Percentiles rank a stretch among this genome's conserved stretches.
Evolutionary conservation across 768 basidiomycete species (phyloP).

Genomic region (Hortiboletus flavorubellus): DNA sequence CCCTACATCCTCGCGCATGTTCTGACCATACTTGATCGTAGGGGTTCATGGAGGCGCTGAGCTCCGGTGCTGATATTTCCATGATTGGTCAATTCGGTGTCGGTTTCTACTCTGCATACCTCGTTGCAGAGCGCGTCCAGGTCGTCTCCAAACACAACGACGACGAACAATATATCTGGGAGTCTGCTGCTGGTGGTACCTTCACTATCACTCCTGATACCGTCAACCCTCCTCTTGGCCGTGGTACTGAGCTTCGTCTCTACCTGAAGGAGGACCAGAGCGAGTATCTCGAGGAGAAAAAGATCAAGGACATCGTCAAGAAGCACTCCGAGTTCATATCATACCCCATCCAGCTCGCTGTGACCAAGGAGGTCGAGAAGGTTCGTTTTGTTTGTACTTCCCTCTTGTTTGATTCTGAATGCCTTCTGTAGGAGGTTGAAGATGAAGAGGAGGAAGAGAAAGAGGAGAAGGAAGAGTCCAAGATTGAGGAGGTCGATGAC

Average conservation of each 20-base stretch:
- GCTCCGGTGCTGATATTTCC: slow-evolving; percentile 83
- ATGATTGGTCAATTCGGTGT: slow-evolving; percentile 99
- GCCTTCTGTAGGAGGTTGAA: slow-evolving; percentile 67
- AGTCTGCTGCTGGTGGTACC: slow-evolving; percentile 99
- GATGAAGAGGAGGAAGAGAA: slow-evolving; percentile 74
- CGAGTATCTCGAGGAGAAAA: slow-evolving; percentile 99
- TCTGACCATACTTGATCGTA: slow-evolving; percentile 29
- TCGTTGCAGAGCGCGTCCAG: slow-evolving; percentile 97
- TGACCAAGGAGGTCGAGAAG: slow-evolving; percentile 99
- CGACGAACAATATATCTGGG: slow-evolving; percentile 99
- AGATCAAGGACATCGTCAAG: slow-evolving; percentile 99
- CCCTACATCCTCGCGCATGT: neutral
- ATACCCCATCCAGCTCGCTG: slow-evolving; percentile 97
- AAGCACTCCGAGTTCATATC: slow-evolving; percentile 99
- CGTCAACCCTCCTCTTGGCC: slow-evolving; percentile 84
- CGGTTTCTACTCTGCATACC: slow-evolving; percentile 99
- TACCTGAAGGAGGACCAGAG: slow-evolving; percentile 98
- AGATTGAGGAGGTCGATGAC: slow-evolving; percentile 82
- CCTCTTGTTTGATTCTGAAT: neutral
- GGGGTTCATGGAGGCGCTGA: slow-evolving; percentile 99
- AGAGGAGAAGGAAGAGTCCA: slow-evolving; percentile 71
- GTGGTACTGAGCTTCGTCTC: slow-evolving; percentile 90
- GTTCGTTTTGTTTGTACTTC: slow-evolving; percentile 40
- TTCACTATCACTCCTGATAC: slow-evolving; percentile 98
- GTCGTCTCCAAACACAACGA: slow-evolving; percentile 99